Percentiles rank a stretch among this genome's conserved stretches.
phyloP scores from a whole-genome alignment of 1,284 basidiomycete species.

The Xerocomus minutiporus region DNA sequence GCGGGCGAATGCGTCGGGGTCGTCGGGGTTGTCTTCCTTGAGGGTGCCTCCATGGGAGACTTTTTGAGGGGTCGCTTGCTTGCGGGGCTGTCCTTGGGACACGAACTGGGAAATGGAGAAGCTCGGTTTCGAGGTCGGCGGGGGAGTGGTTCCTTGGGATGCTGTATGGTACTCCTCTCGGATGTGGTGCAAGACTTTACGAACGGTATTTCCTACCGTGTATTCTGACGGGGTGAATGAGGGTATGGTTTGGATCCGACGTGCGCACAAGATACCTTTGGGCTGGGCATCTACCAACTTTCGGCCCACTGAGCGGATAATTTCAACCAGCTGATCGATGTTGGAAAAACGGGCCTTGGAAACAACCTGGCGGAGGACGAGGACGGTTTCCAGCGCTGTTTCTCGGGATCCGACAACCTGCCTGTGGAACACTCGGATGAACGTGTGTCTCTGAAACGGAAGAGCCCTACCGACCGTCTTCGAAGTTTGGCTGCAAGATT shows the following conservation, averaged over 20 bases:
- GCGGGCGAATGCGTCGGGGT: slow-evolving; percentile 69
- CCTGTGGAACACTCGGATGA: slow-evolving; percentile 39
- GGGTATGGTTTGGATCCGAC: slow-evolving; percentile 1
- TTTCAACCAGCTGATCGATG: slow-evolving; percentile 80
- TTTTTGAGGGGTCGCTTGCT: slow-evolving; percentile 49
- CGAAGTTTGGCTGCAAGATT: slow-evolving; percentile 60
- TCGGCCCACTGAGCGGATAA: slow-evolving; percentile 79
- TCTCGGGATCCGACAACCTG: slow-evolving; percentile 86
- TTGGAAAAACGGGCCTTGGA: slow-evolving; percentile 82
- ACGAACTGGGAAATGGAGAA: slow-evolving; percentile 79
- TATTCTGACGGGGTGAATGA: slow-evolving; percentile 57
- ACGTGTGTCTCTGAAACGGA: slow-evolving; percentile 1
- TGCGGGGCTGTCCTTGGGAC: slow-evolving; percentile 67
- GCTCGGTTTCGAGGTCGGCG: slow-evolving; percentile 38
- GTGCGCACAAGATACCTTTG: slow-evolving; percentile 59
- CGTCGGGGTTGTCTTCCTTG: slow-evolving; percentile 64
- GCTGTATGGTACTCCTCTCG: slow-evolving; percentile 87
- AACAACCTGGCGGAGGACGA: slow-evolving; percentile 85
- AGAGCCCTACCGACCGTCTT: slow-evolving; percentile 50
- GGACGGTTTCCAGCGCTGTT: slow-evolving; percentile 85
- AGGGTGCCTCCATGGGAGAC: slow-evolving; percentile 44
- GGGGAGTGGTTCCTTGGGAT: slow-evolving; percentile 37
- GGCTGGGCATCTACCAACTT: slow-evolving; percentile 86
- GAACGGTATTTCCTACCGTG: slow-evolving; percentile 90
- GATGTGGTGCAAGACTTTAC: slow-evolving; percentile 87